phyloP scores from a whole-genome alignment of 176 grass and related monocot genomes.

The Avena eriantha region DNA sequence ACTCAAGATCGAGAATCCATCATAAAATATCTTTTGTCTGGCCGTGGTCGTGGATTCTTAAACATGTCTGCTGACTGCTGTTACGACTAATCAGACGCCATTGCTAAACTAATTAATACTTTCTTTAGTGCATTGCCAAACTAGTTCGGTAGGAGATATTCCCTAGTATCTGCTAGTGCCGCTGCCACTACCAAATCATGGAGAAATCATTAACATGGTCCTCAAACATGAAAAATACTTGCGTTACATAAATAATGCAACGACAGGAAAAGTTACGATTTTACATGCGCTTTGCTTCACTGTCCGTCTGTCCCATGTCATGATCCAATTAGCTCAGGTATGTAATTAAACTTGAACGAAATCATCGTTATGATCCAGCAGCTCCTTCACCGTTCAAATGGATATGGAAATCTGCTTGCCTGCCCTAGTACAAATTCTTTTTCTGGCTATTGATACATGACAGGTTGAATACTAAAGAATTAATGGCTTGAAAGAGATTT shows the following conservation, averaged over 20 bases:
- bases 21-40: background rate
- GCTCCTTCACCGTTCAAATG: no score
- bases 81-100: background rate
- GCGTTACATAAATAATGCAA: no score
- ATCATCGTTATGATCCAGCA: background rate
- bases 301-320: background rate
- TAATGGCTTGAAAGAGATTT: no score
- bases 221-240: background rate
- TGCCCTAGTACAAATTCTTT: no score
- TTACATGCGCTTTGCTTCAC: background rate
- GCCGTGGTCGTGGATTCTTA: slow-evolving; percentile 7
- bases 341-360: background rate
- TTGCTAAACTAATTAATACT: background rate
- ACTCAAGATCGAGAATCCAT: background rate
- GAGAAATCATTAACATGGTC: background rate
- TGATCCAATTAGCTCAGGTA: background rate
- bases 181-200: background rate
- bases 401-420: no score
- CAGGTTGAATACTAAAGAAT: no score
- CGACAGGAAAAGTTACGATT: background rate
- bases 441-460: no score
- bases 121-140: background rate
- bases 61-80: background rate
- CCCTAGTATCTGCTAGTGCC: background rate
- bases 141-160: slow-evolving; percentile 16